Conservation (phyloP, 495 filamentous ascomycete species). For the Neurospora sp. region DNA sequence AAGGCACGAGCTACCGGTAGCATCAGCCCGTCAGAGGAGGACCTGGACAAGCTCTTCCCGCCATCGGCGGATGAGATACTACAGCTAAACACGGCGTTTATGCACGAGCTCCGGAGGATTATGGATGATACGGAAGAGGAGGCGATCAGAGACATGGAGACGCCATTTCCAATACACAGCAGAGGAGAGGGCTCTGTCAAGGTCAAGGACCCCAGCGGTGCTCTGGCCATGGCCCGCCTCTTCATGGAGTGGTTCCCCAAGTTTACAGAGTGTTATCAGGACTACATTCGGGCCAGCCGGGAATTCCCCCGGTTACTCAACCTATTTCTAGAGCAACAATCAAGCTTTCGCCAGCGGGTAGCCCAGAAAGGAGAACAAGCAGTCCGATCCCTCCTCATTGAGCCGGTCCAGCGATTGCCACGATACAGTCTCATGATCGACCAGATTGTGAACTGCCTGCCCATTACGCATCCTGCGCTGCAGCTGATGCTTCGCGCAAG, state of each 20-base stretch:
- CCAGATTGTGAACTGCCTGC: constrained; percentile 77
- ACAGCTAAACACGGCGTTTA: constrained; percentile 66
- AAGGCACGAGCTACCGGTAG: constrained; percentile 46
- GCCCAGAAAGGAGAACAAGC: constrained; percentile 82
- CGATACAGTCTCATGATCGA: constrained; percentile 95
- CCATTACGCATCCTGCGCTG: constrained; percentile 72
- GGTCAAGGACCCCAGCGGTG: constrained; percentile 59
- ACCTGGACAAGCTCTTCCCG: constrained; percentile 70
- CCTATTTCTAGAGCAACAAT: constrained; percentile 60
- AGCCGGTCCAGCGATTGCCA: constrained; percentile 89
- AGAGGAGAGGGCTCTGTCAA: constrained; percentile 44
- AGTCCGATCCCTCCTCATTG: constrained; percentile 85
- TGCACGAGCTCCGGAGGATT: constrained; percentile 59
- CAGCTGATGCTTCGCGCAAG: constrained; percentile 70
- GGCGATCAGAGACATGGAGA: constrained; percentile 56
- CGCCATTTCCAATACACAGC: constrained; percentile 21
- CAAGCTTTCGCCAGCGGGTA: constrained; percentile 68
- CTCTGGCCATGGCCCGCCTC: constrained; percentile 60
- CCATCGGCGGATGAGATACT: constrained; percentile 66
- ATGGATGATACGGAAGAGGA: constrained; percentile 78
- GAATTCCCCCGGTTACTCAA: constrained; percentile 73
- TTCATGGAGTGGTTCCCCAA: constrained; percentile 83
- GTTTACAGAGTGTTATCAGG: constrained; percentile 78
- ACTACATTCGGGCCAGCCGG: constrained; percentile 79
- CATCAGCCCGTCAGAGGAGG: constrained; percentile 60